Conservation (phyloP, 768 basidiomycete species). For the Tephrocybe sp. region DNA sequence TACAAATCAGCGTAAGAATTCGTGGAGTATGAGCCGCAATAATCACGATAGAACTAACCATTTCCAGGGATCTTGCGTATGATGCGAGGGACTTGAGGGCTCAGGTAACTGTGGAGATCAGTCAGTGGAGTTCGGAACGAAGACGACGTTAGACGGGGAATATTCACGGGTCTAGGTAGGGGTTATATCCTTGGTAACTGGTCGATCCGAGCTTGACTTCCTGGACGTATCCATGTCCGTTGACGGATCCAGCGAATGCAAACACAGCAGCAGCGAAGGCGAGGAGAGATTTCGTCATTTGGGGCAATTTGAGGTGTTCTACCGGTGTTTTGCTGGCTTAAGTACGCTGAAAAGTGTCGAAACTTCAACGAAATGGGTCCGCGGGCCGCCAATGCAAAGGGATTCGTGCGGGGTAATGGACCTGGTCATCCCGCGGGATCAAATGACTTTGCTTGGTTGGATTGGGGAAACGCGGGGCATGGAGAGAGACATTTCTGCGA, state of each 20-base stretch:
- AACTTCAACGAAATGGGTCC: background rate
- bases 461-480: background rate
- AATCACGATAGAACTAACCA: constrained; percentile 8
- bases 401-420: background rate
- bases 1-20: background rate
- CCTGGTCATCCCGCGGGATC: constrained; percentile 7
- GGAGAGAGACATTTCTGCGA: background rate
- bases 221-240: constrained; percentile 37
- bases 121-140: background rate
- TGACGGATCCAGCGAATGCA: constrained; percentile 15
- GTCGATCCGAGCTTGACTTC: constrained; percentile 32
- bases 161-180: constrained; percentile 33
- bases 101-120: constrained; percentile 19
- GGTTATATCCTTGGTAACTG: constrained; percentile 34
- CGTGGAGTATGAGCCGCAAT: background rate
- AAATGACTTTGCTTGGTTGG: constrained; percentile 9
- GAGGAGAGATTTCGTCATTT: constrained; percentile 7
- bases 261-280: constrained; percentile 12
- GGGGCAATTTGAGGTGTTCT: background rate
- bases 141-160: background rate
- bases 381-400: background rate
- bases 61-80: constrained; percentile 37
- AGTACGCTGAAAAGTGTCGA: background rate
- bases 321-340: background rate
- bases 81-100: constrained; percentile 34